A percentile compares a stretch with the other conserved stretches of the same genome.
phyloP scores from a whole-genome alignment of 2,329 filamentous ascomycete genomes.

The Colletotrichum sp. region DNA sequence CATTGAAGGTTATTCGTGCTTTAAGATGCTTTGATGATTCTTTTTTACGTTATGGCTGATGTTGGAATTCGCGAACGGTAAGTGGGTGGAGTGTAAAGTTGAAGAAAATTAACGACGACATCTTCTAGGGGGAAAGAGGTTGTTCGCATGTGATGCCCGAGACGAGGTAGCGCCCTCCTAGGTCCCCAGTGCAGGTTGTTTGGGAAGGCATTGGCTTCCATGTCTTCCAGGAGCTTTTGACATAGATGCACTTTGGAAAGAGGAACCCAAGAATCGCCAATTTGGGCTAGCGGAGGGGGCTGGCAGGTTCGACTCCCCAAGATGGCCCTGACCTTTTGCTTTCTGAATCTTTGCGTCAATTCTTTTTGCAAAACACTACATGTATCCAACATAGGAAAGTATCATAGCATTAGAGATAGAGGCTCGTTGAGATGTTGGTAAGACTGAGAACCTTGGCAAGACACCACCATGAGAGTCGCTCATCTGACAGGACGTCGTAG shows the following conservation, averaged over 20 bases:
- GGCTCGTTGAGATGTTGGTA: neutral
- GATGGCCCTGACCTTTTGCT: neutral
- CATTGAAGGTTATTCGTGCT: neutral
- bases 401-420: neutral
- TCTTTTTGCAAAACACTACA: neutral
- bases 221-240: neutral
- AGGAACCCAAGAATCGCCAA: neutral
- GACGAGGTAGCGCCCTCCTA: neutral
- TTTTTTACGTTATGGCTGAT: neutral
- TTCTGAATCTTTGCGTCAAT: neutral
- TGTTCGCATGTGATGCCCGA: accelerated
- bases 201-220: neutral
- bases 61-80: neutral
- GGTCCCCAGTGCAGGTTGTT: neutral
- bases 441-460: neutral
- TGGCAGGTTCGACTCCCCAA: neutral
- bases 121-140: neutral
- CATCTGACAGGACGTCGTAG: neutral
- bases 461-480: neutral
- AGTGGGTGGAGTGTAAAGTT: neutral
- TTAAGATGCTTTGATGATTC: neutral
- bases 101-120: neutral
- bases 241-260: neutral
- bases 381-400: neutral
- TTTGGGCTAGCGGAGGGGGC: neutral